Conservation (phyloP, 768 basidiomycete genomes). For the Lactarius quietus region DNA sequence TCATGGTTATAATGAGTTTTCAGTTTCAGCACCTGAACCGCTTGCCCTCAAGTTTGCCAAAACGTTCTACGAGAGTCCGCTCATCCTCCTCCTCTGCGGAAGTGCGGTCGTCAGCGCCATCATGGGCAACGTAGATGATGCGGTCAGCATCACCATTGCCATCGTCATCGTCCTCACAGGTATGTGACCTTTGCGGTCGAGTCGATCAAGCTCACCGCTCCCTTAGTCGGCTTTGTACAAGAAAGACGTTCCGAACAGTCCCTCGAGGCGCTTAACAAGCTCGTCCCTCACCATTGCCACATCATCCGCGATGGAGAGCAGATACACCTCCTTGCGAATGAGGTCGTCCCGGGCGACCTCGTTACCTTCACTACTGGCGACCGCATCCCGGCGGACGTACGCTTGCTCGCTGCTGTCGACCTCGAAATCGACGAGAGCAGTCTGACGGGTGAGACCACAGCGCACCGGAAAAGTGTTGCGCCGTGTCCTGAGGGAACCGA, state of each 20-base stretch:
- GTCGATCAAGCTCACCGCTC: background rate
- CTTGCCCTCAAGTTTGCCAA: conserved; percentile 85
- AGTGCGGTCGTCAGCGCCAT: conserved; percentile 86
- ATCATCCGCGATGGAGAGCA: conserved; percentile 74
- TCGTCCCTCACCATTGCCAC: conserved; percentile 96
- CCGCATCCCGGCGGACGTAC: conserved; percentile 90
- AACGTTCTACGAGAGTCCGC: conserved; percentile 92
- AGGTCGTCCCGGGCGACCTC: conserved; percentile 94
- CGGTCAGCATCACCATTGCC: conserved; percentile 87
- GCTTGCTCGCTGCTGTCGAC: conserved; percentile 75
- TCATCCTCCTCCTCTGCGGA: conserved; percentile 86
- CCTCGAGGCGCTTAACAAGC: conserved; percentile 91
- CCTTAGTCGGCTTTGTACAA: conserved; percentile 86
- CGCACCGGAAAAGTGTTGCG: conserved; percentile 63
- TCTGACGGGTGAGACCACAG: conserved; percentile 87
- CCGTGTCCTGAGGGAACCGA: conserved; percentile 50
- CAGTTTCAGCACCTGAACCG: conserved; percentile 78
- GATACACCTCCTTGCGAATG: conserved; percentile 86
- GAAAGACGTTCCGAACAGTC: conserved; percentile 94
- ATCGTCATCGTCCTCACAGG: conserved; percentile 92
- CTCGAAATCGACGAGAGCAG: conserved; percentile 96
- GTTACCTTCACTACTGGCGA: conserved; percentile 89
- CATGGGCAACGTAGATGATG: conserved; percentile 96
- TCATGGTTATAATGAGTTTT: conserved; percentile 93
- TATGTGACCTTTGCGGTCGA: conserved; percentile 35